Conservation (phyloP, 257 asterid species). For the Salvia splendens region DNA sequence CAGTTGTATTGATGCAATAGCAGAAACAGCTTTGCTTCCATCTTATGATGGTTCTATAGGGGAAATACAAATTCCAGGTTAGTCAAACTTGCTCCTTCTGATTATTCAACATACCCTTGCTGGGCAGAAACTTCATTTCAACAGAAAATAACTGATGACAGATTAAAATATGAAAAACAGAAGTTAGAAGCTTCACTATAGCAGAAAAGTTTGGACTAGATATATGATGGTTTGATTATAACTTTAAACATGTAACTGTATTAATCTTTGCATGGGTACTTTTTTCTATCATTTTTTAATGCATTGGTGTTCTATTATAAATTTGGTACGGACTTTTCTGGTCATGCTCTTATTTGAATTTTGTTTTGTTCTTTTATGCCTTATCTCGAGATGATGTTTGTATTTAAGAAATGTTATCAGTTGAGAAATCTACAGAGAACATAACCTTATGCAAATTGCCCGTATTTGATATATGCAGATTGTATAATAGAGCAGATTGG, state of each 20-base stretch:
- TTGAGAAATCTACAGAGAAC: slow-evolving; percentile 19
- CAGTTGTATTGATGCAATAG: slow-evolving; percentile 85
- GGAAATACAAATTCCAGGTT: slow-evolving; percentile 70
- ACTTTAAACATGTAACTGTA: slow-evolving; percentile 1
- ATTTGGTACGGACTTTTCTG: neutral
- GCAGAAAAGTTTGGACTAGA: neutral
- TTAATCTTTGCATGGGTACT: neutral
- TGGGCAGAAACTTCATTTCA: slow-evolving; percentile 14
- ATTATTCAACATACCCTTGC: slow-evolving; percentile 14
- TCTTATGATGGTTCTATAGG: slow-evolving; percentile 67
- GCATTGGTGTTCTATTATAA: neutral
- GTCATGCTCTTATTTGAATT: slow-evolving; percentile 3
- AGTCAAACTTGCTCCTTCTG: slow-evolving; percentile 24
- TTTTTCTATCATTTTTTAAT: slow-evolving; percentile 11
- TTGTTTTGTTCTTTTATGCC: slow-evolving; percentile 21
- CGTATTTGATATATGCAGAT: slow-evolving; percentile 52
- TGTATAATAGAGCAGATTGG: slow-evolving; percentile 53
- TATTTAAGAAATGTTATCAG: neutral
- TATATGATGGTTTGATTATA: slow-evolving; percentile 13
- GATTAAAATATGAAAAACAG: slow-evolving; percentile 9
- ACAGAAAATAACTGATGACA: neutral
- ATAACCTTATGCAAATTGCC: slow-evolving; percentile 20
- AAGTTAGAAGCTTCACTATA: slow-evolving; percentile 8
- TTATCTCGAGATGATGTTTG: slow-evolving; percentile 6
- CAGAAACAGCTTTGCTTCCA: slow-evolving; percentile 79